A percentile compares a stretch with the other conserved stretches of the same genome.
Conservation (phyloP, 352 stramenopile genomes). For the Pythium monospermum region DNA sequence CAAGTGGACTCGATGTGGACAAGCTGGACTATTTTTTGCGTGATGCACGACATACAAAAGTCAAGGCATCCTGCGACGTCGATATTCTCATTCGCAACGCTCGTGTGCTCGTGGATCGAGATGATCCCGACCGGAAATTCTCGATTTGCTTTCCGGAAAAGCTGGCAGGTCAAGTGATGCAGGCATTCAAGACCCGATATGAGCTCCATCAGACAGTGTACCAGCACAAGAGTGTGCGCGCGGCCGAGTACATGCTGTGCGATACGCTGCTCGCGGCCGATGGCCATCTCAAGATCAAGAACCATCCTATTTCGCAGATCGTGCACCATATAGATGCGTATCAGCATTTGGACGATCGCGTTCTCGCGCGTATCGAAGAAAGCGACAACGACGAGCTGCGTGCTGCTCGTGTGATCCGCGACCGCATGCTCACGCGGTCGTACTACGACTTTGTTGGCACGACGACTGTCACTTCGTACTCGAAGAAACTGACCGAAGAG, state of each 20-base stretch:
- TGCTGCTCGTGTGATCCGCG: conserved; percentile 45
- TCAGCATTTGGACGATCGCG: conserved; percentile 76
- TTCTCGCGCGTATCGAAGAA: conserved; percentile 72
- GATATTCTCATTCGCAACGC: conserved; percentile 72
- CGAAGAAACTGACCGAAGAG: conserved; percentile 32
- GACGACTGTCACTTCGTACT: conserved; percentile 47
- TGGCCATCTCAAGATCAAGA: conserved; percentile 54
- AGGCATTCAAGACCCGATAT: conserved; percentile 84
- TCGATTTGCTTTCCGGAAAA: conserved; percentile 88
- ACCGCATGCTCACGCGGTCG: conserved; percentile 57
- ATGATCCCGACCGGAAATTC: conserved; percentile 35
- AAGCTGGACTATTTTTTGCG: conserved; percentile 91
- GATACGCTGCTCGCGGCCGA: conserved; percentile 74
- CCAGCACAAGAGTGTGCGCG: conserved; percentile 75
- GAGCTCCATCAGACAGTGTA: conserved; percentile 87
- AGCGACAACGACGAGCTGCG: conserved; percentile 47
- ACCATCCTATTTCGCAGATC: conserved; percentile 60
- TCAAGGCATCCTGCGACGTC: conserved; percentile 68
- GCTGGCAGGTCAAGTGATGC: conserved; percentile 78
- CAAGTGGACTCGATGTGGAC: conserved; percentile 85
- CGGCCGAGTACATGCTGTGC: conserved; percentile 88
- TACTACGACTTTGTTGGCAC: conserved; percentile 80
- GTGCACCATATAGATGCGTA: conserved; percentile 65
- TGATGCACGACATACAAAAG: conserved; percentile 71
- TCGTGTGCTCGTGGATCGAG: conserved; percentile 56